Evolutionary conservation across 2,329 filamentous ascomycete genomes (phyloP).

Genomic region (Fusarium lyarnte): DNA sequence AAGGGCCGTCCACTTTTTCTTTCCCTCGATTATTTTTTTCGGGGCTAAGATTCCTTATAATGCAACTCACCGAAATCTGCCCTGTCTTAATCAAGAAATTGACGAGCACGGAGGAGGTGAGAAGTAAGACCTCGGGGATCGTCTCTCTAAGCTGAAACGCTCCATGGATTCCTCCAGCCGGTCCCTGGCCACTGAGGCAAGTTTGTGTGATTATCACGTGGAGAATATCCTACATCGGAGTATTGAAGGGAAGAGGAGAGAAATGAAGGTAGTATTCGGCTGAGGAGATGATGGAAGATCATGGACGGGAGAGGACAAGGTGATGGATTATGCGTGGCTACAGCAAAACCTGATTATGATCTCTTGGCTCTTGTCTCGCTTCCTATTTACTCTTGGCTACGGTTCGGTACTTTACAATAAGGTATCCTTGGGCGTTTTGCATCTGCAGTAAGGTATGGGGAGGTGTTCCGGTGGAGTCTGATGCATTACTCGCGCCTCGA

Average conservation of each 20-base stretch:
- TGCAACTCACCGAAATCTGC: conserved; percentile 14
- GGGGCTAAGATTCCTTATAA: conserved; percentile 9
- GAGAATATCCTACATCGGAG: conserved; percentile 1
- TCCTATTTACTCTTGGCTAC: conserved; percentile 1
- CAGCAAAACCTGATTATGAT: conserved; percentile 6
- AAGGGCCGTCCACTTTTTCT: conserved; percentile 7
- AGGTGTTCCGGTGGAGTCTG: not conserved
- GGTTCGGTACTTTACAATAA: not conserved
- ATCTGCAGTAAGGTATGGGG: not conserved
- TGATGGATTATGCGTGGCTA: not conserved
- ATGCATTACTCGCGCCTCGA: not conserved
- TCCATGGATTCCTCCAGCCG: not conserved
- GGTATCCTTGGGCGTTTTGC: not conserved
- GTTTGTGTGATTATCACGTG: conserved; percentile 9
- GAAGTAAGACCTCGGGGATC: conserved; percentile 2
- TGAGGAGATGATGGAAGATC: not conserved
- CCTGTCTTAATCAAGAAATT: not conserved
- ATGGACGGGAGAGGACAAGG: not conserved
- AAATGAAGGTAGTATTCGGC: not conserved
- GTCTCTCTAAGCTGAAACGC: conserved; percentile 16
- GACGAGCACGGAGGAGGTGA: not conserved
- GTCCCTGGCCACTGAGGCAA: conserved; percentile 6
- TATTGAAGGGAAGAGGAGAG: not conserved
- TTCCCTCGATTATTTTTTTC: not conserved
- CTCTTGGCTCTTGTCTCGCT: conserved; percentile 15